phyloP scores from a whole-genome alignment of 768 basidiomycete species.

The Fomitopsis serialis region DNA sequence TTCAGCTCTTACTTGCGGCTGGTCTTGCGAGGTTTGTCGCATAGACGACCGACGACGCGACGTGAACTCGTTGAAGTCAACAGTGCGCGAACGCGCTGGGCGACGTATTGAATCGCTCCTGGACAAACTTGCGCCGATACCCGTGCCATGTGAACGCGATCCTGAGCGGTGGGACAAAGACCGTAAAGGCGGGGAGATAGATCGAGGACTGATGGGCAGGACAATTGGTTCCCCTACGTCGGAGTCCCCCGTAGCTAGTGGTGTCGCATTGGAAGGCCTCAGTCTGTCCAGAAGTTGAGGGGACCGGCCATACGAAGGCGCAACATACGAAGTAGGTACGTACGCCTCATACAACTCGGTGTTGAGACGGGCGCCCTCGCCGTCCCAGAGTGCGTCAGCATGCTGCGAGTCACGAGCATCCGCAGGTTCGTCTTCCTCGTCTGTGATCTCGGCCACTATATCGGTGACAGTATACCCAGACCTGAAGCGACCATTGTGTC shows the following conservation, averaged over 20 bases:
- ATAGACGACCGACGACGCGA: constrained; percentile 53
- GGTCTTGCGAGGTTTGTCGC: constrained; percentile 21
- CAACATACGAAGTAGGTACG: not conserved
- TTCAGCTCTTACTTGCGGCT: constrained; percentile 5
- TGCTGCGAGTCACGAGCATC: not conserved
- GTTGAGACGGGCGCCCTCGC: constrained; percentile 57
- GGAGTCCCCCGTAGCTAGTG: constrained; percentile 2
- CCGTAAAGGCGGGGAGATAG: constrained; percentile 5
- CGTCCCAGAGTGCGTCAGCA: constrained; percentile 42
- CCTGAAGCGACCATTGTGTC: not conserved
- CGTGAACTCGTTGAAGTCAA: constrained; percentile 73
- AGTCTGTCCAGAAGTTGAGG: constrained; percentile 7
- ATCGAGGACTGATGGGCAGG: constrained; percentile 10
- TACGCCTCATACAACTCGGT: constrained; percentile 65
- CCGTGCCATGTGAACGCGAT: not conserved
- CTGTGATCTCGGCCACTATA: constrained; percentile 27
- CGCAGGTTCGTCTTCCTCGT: constrained; percentile 66
- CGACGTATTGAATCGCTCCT: constrained; percentile 64
- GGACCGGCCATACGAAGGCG: not conserved
- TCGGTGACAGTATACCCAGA: constrained; percentile 2
- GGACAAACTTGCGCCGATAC: not conserved
- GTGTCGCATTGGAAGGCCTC: not conserved
- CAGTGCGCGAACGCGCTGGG: constrained; percentile 43
- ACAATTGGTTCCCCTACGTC: constrained; percentile 1
- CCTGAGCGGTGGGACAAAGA: not conserved